Conservation (phyloP, 1,284 basidiomycete genomes). For the Leccinum angustisporum region DNA sequence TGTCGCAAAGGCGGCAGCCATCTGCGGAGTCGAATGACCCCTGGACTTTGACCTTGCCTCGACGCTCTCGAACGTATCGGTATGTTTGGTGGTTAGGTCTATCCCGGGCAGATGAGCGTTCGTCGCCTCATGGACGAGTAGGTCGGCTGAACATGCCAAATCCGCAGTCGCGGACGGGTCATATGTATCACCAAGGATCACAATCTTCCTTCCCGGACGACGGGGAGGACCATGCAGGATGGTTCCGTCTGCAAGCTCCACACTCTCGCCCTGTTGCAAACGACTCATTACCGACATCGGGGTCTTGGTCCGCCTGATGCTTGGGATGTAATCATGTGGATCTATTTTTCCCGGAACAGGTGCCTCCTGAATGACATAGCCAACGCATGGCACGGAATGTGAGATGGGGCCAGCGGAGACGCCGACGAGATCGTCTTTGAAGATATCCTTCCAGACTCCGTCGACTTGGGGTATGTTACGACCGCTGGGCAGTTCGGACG, state of each 20-base stretch:
- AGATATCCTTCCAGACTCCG: conserved; percentile 75
- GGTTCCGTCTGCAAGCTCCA: conserved; percentile 77
- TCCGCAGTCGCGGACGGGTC: conserved; percentile 66
- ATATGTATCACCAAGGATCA: conserved; percentile 80
- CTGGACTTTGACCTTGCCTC: conserved; percentile 70
- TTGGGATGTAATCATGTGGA: conserved; percentile 59
- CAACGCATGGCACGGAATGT: conserved; percentile 83
- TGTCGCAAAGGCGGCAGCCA: conserved; percentile 84
- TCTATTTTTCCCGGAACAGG: conserved; percentile 78
- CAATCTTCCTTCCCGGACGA: conserved; percentile 70
- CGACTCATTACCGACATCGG: conserved; percentile 70
- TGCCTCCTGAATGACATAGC: conserved; percentile 79
- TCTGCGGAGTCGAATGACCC: conserved; percentile 91
- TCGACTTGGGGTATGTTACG: conserved; percentile 63
- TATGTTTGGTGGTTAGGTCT: conserved; percentile 54
- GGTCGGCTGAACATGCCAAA: conserved; percentile 60
- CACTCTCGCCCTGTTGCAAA: conserved; percentile 68
- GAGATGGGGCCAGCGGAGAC: conserved; percentile 84
- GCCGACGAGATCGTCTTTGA: conserved; percentile 55
- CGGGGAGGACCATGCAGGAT: conserved; percentile 70
- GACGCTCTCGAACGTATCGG: conserved; percentile 62
- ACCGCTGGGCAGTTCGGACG: conserved; percentile 64
- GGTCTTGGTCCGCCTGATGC: conserved; percentile 69
- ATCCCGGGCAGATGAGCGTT: conserved; percentile 83
- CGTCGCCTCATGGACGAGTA: conserved; percentile 87